Percentiles rank a stretch among this genome's conserved stretches.
phyloP scores from a whole-genome alignment of 2,329 filamentous ascomycete species.

The Amphichorda felina region DNA sequence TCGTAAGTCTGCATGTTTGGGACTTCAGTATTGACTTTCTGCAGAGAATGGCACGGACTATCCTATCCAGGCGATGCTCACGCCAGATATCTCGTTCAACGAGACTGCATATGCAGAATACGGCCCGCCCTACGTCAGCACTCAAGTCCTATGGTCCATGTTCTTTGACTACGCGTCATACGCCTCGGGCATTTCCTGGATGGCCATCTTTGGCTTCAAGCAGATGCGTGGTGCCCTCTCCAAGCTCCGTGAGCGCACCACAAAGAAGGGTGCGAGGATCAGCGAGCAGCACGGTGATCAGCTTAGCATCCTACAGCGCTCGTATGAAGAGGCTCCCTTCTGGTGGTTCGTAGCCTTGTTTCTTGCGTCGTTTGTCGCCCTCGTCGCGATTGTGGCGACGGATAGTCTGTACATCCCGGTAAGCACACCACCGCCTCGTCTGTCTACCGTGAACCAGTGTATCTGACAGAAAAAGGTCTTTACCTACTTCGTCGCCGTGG shows the following conservation, averaged over 20 bases:
- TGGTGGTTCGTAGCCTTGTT: constrained; percentile 47
- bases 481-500: constrained; percentile 46
- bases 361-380: constrained; percentile 20
- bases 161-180: constrained; percentile 51
- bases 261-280: constrained; percentile 21
- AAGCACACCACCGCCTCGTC: not conserved
- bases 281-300: constrained; percentile 46
- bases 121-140: constrained; percentile 44
- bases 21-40: not conserved
- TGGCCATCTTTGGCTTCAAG: constrained; percentile 39
- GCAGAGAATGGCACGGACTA: constrained; percentile 20
- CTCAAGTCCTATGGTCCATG: constrained; percentile 44
- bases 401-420: constrained; percentile 45
- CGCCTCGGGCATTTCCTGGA: constrained; percentile 46
- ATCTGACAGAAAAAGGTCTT: too few species aligned
- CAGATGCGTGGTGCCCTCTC: constrained; percentile 31
- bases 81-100: constrained; percentile 27
- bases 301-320: constrained; percentile 44
- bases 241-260: constrained; percentile 27
- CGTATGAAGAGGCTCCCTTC: constrained; percentile 44
- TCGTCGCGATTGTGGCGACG: constrained; percentile 37
- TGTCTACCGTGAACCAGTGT: too few species aligned
- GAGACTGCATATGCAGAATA: constrained; percentile 31
- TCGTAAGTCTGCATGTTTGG: not conserved
- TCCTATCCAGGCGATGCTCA: constrained; percentile 19